These are phyloP conservation scores for Priceomyces carsonii DNA, from an alignment of 805 yeast genomes.

Conservation along the genomic window DNA sequence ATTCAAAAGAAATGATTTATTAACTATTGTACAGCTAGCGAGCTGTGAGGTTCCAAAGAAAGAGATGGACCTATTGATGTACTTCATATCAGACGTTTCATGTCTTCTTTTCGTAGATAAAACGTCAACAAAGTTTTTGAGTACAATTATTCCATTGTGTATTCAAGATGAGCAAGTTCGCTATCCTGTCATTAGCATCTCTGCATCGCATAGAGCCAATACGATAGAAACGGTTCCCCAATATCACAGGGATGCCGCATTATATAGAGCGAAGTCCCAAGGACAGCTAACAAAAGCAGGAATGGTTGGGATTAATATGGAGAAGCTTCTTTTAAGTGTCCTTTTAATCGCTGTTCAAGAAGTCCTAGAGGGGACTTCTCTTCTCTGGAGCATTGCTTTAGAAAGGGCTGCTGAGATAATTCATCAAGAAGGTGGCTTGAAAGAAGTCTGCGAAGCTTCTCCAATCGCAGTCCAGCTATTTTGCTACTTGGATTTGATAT, in stretches of 20 bases:
- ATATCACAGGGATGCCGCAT: constrained; percentile 9
- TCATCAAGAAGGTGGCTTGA: constrained; percentile 22
- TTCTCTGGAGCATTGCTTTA: constrained; percentile 25
- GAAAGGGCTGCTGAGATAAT: constrained; percentile 21
- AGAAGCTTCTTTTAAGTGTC: constrained; percentile 17
- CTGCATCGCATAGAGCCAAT: constrained; percentile 23
- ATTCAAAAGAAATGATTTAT: too few relatives aligned
- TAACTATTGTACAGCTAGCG: too few relatives aligned
- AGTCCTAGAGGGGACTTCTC: constrained; percentile 23
- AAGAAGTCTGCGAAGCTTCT: constrained; percentile 14
- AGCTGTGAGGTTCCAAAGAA: constrained; percentile 9
- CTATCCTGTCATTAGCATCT: constrained; percentile 24
- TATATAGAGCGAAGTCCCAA: constrained; percentile 15
- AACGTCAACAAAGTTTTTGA: constrained; percentile 20
- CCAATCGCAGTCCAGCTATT: constrained; percentile 26
- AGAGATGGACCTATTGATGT: constrained; percentile 14
- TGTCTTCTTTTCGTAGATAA: constrained; percentile 22
- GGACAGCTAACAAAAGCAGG: constrained; percentile 11
- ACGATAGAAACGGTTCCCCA: constrained; percentile 1
- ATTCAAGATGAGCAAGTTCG: constrained; percentile 15
- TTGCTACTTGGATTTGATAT: constrained; percentile 27
- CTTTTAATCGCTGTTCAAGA: constrained; percentile 22
- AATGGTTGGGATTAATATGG: constrained; percentile 12
- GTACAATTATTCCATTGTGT: constrained; percentile 22
- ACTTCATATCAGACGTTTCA: constrained; percentile 24